Base-by-base conservation (phyloP, 345 rosid genomes). In the Boechera retrofracta region DNA sequence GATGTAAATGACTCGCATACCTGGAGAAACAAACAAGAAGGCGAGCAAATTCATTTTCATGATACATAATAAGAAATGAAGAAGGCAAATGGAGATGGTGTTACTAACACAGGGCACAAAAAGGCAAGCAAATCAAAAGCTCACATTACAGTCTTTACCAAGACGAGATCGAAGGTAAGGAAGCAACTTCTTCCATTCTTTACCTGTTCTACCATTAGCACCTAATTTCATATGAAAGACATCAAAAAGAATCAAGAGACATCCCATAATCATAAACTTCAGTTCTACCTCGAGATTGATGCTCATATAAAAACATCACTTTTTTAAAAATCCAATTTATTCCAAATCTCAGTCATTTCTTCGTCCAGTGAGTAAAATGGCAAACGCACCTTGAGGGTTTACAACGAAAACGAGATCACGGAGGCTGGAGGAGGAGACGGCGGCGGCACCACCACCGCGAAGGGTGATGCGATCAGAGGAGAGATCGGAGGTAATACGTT, bases 361-460 rank as follows among this genome's bases (percentile, higher is more conserved):
- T 45, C 54, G 4, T 49, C 38, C 15, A 53, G 2, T 42, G 24
- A 41, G 65, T 63, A 70, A 71, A 60, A 70, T 32, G 33, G 11
- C 1, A 36, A 72, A 51, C 29, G 6, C 7, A 92, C 99, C 99
- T 83, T 79, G 84, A 15, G 99, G 97, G 71, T 95, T 95, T 79
- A 95, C 96, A 69, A 95, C 77, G 85, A 95, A 92, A 71, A 95
- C 94, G 76, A 95, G 89, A 72, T 95, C 93, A 66, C 96, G 97
- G 66, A 86, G 93, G 81, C 80, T 81, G 76, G 89, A 36, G 29
- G 94, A 80, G 74, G 90, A 74, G 72, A 82, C 24, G 44, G 36
- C 29, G 35, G 32, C 28, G 51, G 45, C 5, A 41, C 72, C 72
- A 5, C 69, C 81, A 42, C 68, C 66, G 68, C 33, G 76, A 76